A percentile compares a stretch with the other conserved stretches of the same genome.
phyloP scores from a whole-genome alignment of 192 early-diverging fungal genomes.

The Backusella tarrabulga region DNA sequence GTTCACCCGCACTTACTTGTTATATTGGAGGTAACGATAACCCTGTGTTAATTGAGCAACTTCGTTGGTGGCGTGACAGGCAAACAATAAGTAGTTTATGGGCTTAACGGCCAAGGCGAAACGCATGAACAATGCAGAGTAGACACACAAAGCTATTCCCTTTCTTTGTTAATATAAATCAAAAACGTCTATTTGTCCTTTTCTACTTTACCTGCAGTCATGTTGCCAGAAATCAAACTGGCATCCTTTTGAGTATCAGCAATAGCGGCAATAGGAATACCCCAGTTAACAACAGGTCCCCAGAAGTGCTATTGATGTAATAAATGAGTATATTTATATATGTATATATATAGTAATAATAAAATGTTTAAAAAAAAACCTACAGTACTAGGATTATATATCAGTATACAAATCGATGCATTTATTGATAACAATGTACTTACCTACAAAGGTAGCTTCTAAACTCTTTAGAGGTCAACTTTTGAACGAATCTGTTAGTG shows the following conservation, averaged over 20 bases:
- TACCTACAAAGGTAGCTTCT: constrained; percentile 71
- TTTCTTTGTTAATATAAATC: not conserved
- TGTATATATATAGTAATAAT: not conserved
- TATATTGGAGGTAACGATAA: constrained; percentile 78
- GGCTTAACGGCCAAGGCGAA: constrained; percentile 94
- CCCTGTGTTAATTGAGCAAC: constrained; percentile 85
- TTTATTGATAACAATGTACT: not conserved
- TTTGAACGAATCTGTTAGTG: constrained; percentile 42
- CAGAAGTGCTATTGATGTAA: constrained; percentile 47
- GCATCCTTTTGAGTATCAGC: constrained; percentile 89
- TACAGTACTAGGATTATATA: constrained; percentile 50
- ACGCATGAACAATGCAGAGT: constrained; percentile 92
- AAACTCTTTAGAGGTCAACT: constrained; percentile 61
- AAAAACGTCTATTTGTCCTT: not conserved
- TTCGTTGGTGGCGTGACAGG: constrained; percentile 92
- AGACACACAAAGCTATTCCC: constrained; percentile 74
- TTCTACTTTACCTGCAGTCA: constrained; percentile 70
- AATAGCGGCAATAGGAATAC: constrained; percentile 93
- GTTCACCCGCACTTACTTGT: constrained; percentile 50
- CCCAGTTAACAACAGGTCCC: constrained; percentile 84
- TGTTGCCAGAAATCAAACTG: constrained; percentile 90
- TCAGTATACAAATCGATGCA: not conserved
- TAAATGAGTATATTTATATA: not conserved
- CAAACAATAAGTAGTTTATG: constrained; percentile 88
- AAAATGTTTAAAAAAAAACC: constrained; percentile 12